These are phyloP conservation scores for Colletotrichum sp. DNA, from an alignment of 2,329 filamentous ascomycete genomes.

Conservation along the genomic window DNA sequence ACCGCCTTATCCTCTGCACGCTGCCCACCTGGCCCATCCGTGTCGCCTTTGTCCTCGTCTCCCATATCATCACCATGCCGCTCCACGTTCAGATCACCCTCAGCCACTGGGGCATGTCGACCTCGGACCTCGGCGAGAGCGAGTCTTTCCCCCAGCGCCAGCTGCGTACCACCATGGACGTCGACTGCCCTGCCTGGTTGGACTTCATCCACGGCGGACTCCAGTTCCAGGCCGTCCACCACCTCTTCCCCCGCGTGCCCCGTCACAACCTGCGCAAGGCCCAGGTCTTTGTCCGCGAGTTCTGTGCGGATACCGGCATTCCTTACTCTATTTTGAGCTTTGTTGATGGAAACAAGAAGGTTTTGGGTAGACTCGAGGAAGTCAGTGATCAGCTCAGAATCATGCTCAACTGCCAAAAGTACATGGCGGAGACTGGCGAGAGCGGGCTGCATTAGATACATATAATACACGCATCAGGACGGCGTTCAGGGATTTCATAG, in stretches of 20 bases:
- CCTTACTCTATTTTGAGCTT: constrained; percentile 68
- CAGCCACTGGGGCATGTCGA: constrained; percentile 76
- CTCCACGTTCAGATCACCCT: constrained; percentile 76
- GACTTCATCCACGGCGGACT: constrained; percentile 76
- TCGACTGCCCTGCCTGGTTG: constrained; percentile 74
- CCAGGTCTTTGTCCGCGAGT: constrained; percentile 65
- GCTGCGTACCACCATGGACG: constrained; percentile 75
- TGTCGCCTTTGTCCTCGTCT: constrained; percentile 66
- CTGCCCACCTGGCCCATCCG: constrained; percentile 64
- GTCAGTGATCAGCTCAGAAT: constrained; percentile 66
- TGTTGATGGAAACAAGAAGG: constrained; percentile 64
- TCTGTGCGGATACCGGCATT: constrained; percentile 68
- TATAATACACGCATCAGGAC: neutral
- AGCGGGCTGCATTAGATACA: constrained; percentile 39
- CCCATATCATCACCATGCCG: constrained; percentile 69
- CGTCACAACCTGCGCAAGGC: constrained; percentile 69
- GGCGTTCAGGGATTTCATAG: constrained; percentile 10
- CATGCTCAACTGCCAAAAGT: constrained; percentile 60
- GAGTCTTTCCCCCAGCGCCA: constrained; percentile 75
- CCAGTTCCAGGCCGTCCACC: constrained; percentile 76
- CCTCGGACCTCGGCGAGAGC: constrained; percentile 64
- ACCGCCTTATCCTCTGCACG: constrained; percentile 63
- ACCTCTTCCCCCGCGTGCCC: constrained; percentile 71
- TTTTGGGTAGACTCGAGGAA: constrained; percentile 54
- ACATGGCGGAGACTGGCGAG: constrained; percentile 53